phyloP scores from a whole-genome alignment of 1,284 basidiomycete species.

The Marasmius fiardii region DNA sequence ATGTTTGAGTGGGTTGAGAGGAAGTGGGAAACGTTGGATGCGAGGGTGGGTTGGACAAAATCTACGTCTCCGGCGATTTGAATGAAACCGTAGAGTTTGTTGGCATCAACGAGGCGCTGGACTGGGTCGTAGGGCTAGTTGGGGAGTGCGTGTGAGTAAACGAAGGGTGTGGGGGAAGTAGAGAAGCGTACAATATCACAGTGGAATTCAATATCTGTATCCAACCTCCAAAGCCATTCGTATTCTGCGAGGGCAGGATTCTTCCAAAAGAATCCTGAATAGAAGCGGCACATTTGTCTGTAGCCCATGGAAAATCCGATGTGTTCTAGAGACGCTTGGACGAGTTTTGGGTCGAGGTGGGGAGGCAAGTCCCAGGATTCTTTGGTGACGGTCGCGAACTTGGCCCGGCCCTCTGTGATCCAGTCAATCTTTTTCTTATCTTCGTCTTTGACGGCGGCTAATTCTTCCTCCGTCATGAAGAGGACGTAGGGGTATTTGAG shows the following conservation, averaged over 20 bases:
- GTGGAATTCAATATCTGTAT: conserved; percentile 28
- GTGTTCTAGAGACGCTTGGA: conserved; percentile 20
- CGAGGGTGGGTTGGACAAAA: conserved; percentile 25
- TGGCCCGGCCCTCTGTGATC: conserved; percentile 25
- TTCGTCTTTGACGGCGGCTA: conserved; percentile 19
- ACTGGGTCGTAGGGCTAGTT: conserved; percentile 26
- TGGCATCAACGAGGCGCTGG: conserved; percentile 19
- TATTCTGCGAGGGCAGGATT: conserved; percentile 23
- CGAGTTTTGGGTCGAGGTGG: conserved; percentile 18
- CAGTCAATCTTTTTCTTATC: conserved; percentile 20
- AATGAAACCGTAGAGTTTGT: conserved; percentile 24
- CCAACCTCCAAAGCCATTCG: conserved; percentile 28
- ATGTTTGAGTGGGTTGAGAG: conserved; percentile 16
- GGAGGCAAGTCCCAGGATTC: conserved; percentile 23
- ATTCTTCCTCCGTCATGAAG: conserved; percentile 23
- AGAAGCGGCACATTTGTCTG: conserved; percentile 27
- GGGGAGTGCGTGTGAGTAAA: neutral
- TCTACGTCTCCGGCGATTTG: conserved; percentile 21
- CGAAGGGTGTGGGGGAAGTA: neutral
- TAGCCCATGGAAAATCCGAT: conserved; percentile 26
- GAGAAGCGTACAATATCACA: conserved; percentile 23
- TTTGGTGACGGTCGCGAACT: conserved; percentile 17
- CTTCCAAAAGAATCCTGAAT: conserved; percentile 28
- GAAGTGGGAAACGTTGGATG: conserved; percentile 25
- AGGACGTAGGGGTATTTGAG: conserved; percentile 27